These are phyloP conservation scores for Tricholoma furcatifolium DNA, from an alignment of 768 basidiomycete species.

Conservation along the genomic window DNA sequence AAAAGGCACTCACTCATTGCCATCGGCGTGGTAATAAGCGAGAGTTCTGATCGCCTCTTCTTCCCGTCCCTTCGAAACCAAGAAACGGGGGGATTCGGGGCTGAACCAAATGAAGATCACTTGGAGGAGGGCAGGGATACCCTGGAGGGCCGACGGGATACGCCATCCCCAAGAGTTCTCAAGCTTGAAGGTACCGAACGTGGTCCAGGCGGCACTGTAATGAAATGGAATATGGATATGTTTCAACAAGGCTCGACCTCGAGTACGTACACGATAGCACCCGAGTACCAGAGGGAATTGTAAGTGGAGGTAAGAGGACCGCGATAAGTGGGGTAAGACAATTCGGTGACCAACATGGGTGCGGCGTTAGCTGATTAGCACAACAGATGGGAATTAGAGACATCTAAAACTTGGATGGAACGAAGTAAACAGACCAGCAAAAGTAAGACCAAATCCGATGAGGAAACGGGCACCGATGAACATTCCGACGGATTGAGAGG, in stretches of 20 bases:
- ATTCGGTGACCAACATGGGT: slow-evolving; percentile 73
- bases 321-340: slow-evolving; percentile 73
- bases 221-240: too few species aligned
- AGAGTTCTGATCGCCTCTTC: too few species aligned
- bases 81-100: too few species aligned
- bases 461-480: too few species aligned
- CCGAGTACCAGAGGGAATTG: too few species aligned
- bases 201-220: slow-evolving; percentile 19
- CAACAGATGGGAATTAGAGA: slow-evolving; percentile 53
- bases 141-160: slow-evolving; percentile 65
- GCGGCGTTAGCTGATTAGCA: slow-evolving; percentile 53
- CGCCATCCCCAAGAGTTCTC: slow-evolving; percentile 67
- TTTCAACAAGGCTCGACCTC: too few species aligned
- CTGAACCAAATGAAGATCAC: slow-evolving; percentile 57
- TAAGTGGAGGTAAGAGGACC: slow-evolving; percentile 30
- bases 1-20: slow-evolving; percentile 65
- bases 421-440: slow-evolving; percentile 65
- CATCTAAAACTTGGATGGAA: slow-evolving; percentile 62
- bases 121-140: slow-evolving; percentile 58
- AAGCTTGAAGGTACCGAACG: slow-evolving; percentile 71
- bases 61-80: too few species aligned
- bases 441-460: slow-evolving; percentile 23
- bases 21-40: too few species aligned
- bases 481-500: too few species aligned
- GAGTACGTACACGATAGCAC: too few species aligned